phyloP scores from a whole-genome alignment of 495 filamentous ascomycete species.

The Penicillium waksmanii region DNA sequence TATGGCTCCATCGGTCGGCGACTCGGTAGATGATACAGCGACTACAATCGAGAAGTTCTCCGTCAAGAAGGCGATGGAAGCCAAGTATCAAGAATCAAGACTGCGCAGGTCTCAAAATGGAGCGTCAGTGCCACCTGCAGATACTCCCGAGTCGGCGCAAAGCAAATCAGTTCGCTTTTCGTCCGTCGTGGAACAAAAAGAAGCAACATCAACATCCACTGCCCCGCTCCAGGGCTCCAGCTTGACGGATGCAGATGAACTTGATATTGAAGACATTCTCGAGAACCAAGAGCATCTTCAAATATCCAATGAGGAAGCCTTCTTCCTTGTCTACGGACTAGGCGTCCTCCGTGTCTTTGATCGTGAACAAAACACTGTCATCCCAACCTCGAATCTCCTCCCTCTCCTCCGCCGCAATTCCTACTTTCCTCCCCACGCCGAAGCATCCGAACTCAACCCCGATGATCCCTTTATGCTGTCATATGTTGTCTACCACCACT shows the following conservation, averaged over 20 bases:
- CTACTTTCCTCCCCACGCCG: constrained; percentile 62
- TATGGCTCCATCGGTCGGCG: constrained; percentile 18
- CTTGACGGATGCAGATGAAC: constrained; percentile 29
- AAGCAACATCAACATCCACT: constrained; percentile 53
- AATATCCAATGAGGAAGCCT: constrained; percentile 84
- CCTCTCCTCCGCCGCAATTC: constrained; percentile 67
- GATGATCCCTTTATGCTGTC: constrained; percentile 85
- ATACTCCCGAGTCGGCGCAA: constrained; percentile 27
- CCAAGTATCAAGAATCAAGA: constrained; percentile 34
- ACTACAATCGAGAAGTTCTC: constrained; percentile 41
- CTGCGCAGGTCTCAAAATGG: constrained; percentile 15
- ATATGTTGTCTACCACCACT: constrained; percentile 94
- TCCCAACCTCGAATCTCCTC: constrained; percentile 55
- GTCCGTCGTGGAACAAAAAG: constrained; percentile 59
- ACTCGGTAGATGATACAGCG: constrained; percentile 25
- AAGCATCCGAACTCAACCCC: constrained; percentile 46
- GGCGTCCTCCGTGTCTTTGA: constrained; percentile 74
- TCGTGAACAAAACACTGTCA: constrained; percentile 45
- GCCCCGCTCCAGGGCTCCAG: constrained; percentile 22
- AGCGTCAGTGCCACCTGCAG: constrained; percentile 8
- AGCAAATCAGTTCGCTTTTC: constrained; percentile 69
- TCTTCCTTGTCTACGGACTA: constrained; percentile 85
- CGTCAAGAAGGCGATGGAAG: constrained; percentile 47
- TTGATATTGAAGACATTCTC: constrained; percentile 41
- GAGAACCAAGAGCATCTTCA: constrained; percentile 89